Conservation (phyloP, 2,329 filamentous ascomycete species). For the Fusarium veterinarium region DNA sequence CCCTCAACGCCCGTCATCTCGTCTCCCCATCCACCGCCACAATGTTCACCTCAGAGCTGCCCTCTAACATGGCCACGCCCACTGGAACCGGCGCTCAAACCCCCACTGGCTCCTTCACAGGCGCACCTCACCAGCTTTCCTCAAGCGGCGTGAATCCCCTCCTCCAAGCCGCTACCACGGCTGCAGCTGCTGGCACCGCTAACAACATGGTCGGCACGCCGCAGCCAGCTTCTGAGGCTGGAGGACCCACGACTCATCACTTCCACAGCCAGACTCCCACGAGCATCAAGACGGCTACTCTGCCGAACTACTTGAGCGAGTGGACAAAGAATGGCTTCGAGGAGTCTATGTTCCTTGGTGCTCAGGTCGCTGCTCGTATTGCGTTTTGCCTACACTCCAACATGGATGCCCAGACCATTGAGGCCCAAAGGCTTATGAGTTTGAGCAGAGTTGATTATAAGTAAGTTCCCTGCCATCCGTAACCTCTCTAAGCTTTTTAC, state of each 20-base stretch:
- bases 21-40: slow-evolving; percentile 93
- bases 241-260: slow-evolving; percentile 58
- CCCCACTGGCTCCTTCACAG: slow-evolving; percentile 74
- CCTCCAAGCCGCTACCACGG: slow-evolving; percentile 88
- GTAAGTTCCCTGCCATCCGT: slow-evolving; percentile 54
- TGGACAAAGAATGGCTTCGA: slow-evolving; percentile 87
- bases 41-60: slow-evolving; percentile 97
- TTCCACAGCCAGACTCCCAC: slow-evolving; percentile 81
- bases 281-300: slow-evolving; percentile 79
- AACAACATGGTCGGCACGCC: slow-evolving; percentile 53
- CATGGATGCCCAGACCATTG: slow-evolving; percentile 62
- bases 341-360: slow-evolving; percentile 87
- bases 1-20: slow-evolving; percentile 83
- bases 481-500: not conserved
- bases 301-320: slow-evolving; percentile 88
- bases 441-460: slow-evolving; percentile 70
- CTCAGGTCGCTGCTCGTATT: slow-evolving; percentile 80
- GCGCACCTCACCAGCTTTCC: slow-evolving; percentile 65
- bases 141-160: slow-evolving; percentile 84
- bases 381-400: slow-evolving; percentile 69
- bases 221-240: slow-evolving; percentile 55
- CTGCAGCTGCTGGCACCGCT: slow-evolving; percentile 63
- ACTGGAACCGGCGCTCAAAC: slow-evolving; percentile 92
- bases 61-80: slow-evolving; percentile 92
- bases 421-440: slow-evolving; percentile 67